A percentile compares a stretch with the other conserved stretches of the same genome.
Evolutionary conservation across 2,329 filamentous ascomycete genomes (phyloP).

Genomic region (Shiraia bambusicola): DNA sequence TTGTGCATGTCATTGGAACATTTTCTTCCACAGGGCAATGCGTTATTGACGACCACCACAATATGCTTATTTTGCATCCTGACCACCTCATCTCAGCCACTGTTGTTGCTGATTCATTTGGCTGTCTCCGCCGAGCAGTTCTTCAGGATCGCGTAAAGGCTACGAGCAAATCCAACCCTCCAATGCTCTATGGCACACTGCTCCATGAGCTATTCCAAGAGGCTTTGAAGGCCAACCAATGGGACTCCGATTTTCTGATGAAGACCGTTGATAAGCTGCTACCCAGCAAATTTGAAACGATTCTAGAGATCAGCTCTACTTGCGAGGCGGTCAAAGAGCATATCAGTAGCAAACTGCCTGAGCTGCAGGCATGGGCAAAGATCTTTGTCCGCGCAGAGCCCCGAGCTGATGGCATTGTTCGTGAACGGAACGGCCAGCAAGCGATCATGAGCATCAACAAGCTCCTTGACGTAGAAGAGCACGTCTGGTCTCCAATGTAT

Average conservation of each 20-base stretch:
- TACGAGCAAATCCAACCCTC: conserved; percentile 74
- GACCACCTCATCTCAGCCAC: conserved; percentile 95
- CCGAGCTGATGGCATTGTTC: conserved; percentile 70
- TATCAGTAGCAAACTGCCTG: conserved; percentile 77
- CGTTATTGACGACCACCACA: conserved; percentile 76
- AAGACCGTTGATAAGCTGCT: conserved; percentile 68
- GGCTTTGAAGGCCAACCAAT: conserved; percentile 78
- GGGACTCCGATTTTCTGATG: conserved; percentile 70
- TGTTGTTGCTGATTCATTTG: conserved; percentile 93
- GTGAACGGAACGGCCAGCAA: conserved; percentile 75
- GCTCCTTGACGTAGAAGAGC: conserved; percentile 93
- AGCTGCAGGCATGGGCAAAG: conserved; percentile 79
- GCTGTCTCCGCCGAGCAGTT: conserved; percentile 85
- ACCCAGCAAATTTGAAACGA: conserved; percentile 78
- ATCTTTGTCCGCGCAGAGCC: conserved; percentile 74
- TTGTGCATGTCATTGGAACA: conserved; percentile 81
- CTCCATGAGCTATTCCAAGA: conserved; percentile 95
- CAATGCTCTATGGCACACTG: conserved; percentile 89
- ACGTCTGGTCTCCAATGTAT: conserved; percentile 97
- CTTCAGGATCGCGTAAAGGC: conserved; percentile 94
- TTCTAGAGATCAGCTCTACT: conserved; percentile 83
- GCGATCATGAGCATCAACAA: conserved; percentile 86
- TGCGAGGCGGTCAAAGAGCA: conserved; percentile 74
- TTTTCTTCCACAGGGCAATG: conserved; percentile 73
- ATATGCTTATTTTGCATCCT: conserved; percentile 88